These are phyloP conservation scores for Raphanus sativus DNA, from an alignment of 345 rosid genomes.

Conservation along the genomic window DNA sequence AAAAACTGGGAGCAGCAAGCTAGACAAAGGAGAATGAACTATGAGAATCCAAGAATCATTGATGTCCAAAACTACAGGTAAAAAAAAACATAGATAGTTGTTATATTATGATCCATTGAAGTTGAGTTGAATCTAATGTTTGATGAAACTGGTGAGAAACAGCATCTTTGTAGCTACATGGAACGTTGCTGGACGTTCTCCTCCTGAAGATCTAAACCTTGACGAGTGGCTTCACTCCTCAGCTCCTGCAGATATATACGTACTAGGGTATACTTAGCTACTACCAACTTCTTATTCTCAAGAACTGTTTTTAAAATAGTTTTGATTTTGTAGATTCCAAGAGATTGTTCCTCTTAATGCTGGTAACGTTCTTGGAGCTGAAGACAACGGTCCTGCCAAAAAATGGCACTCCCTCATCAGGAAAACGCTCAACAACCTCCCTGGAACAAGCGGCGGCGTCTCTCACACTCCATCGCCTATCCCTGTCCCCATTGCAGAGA, in stretches of 20 bases:
- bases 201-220: conserved; percentile 74
- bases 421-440: conserved; percentile 80
- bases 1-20: conserved; percentile 65
- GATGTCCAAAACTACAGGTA: conserved; percentile 97
- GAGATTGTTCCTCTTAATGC: conserved; percentile 99
- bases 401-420: conserved; percentile 87
- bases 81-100: neutral
- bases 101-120: neutral
- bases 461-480: conserved; percentile 88
- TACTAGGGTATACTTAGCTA: conserved; percentile 66
- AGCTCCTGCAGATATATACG: conserved; percentile 96
- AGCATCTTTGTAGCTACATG: conserved; percentile 91
- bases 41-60: conserved; percentile 86
- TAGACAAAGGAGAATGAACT: conserved; percentile 79
- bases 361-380: conserved; percentile 93
- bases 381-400: conserved; percentile 97
- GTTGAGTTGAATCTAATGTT: neutral
- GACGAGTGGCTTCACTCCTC: conserved; percentile 96
- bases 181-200: conserved; percentile 98
- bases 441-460: conserved; percentile 50
- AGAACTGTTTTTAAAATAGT: neutral
- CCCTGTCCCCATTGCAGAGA: conserved; percentile 85
- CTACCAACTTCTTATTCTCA: neutral
- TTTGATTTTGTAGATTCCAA: conserved; percentile 63
- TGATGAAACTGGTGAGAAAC: conserved; percentile 34